Conservation (phyloP, 2,329 filamentous ascomycete genomes). For the Esteya vermicola region DNA sequence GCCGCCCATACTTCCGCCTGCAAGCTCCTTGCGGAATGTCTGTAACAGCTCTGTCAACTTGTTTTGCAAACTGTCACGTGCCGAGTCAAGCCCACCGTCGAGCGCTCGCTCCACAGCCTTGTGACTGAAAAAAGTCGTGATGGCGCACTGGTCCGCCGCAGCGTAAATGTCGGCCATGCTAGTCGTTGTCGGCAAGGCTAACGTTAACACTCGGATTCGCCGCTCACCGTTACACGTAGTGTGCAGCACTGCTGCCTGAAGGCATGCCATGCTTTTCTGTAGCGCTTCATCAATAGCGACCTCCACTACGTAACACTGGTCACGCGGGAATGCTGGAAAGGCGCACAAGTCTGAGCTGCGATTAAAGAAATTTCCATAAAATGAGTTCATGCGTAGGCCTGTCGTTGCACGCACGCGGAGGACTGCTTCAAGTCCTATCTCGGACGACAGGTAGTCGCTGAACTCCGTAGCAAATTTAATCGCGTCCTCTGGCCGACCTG, state of each 20-base stretch:
- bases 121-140: conserved; percentile 90
- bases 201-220: conserved; percentile 83
- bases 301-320: conserved; percentile 95
- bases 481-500: conserved; percentile 81
- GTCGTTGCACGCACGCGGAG: conserved; percentile 91
- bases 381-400: conserved; percentile 88
- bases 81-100: conserved; percentile 67
- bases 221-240: conserved; percentile 97
- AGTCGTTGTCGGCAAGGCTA: conserved; percentile 85
- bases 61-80: conserved; percentile 75
- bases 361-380: conserved; percentile 99
- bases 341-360: conserved; percentile 93
- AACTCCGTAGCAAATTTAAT: conserved; percentile 97
- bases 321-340: conserved; percentile 93
- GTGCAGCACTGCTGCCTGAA: conserved; percentile 90
- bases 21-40: conserved; percentile 94
- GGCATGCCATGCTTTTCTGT: conserved; percentile 78
- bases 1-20: conserved; percentile 88
- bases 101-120: conserved; percentile 90
- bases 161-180: conserved; percentile 85
- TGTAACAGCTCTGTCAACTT: conserved; percentile 88
- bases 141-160: conserved; percentile 84
- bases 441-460: conserved; percentile 88
- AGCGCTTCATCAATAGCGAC: conserved; percentile 95
- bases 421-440: conserved; percentile 92